Base-by-base conservation (phyloP, 306 rosid genomes). In the Prunus persica region DNA sequence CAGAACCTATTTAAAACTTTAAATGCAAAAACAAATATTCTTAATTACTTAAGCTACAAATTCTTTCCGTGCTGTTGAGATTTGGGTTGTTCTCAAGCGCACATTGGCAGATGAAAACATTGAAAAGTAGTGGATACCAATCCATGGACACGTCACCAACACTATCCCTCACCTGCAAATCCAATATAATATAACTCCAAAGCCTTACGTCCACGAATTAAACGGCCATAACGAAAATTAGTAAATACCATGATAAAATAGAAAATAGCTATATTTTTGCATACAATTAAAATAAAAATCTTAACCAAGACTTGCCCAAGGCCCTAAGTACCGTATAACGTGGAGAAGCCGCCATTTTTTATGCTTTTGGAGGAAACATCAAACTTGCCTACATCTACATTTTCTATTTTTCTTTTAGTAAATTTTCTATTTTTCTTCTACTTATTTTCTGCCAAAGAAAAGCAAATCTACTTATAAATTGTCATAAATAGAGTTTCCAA, bases 1-100 rank as follows among this genome's bases (percentile, higher is more conserved):
- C 2, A 9, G 0, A 38, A 38, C 0, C 0, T 0, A 7, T 9
- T 38, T 6, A 1, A 38, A 0, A 38, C 9, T 38, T 38, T 0
- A 0, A 38, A 38, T 1, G 0, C 0, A 38, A 0, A 38, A 38
- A 7, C 0, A 7, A 38, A 38, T 38, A 0, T 38, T 38, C 2
- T 38, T 38, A 7, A 1, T 0, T 2, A 7, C 9, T 7, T 38
- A 0, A 7, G 0, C 0, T 38, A 34, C 0, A 34, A 6, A 34
- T 34, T 6, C 8, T 6, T 1, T 34, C 0, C 2, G 2, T 34
- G 0, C 0, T 6, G 41, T 6, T 38, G 9, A 1, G 43, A 38
- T 38, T 38, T 38, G 43, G 0, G 0, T 38, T 38, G 9, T 0
- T 38, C 2, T 38, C 43, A 0, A 38, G 1, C 9, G 43, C 43